Conservation (phyloP, 306 rosid genomes). For the Mimosa bimucronata region DNA sequence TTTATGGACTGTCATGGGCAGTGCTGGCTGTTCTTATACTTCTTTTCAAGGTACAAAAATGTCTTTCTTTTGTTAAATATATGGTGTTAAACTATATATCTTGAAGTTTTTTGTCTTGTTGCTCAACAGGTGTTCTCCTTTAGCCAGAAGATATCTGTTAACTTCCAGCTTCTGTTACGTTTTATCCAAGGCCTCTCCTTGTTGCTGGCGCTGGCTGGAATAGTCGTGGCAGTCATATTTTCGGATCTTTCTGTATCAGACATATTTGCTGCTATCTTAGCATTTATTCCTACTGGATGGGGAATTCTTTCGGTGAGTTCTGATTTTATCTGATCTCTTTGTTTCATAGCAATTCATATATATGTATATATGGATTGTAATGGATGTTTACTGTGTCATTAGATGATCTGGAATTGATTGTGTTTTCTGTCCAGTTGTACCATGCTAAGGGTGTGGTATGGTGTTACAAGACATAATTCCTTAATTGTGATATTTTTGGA, state of each 20-base stretch:
- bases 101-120: slow-evolving; percentile 37
- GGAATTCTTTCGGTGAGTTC: slow-evolving; percentile 86
- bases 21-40: slow-evolving; percentile 73
- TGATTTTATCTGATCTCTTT: slow-evolving; percentile 8
- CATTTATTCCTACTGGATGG: slow-evolving; percentile 96
- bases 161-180: slow-evolving; percentile 91
- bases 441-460: not conserved
- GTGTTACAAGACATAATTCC: not conserved
- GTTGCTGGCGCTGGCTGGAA: slow-evolving; percentile 78
- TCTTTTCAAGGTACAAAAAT: slow-evolving; percentile 80
- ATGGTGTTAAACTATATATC: slow-evolving; percentile 21
- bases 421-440: not conserved
- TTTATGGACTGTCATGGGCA: slow-evolving; percentile 85
- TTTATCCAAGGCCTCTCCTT: slow-evolving; percentile 88
- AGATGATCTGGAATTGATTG: slow-evolving; percentile 6
- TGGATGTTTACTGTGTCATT: slow-evolving; percentile 15
- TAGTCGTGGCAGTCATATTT: slow-evolving; percentile 65
- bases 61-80: slow-evolving; percentile 13
- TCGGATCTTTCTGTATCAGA: slow-evolving; percentile 64
- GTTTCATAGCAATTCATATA: not conserved
- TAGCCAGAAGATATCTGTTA: slow-evolving; percentile 90
- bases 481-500: not conserved
- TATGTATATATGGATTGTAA: not conserved
- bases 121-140: slow-evolving; percentile 80
- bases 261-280: slow-evolving; percentile 79